Conservation (phyloP, 495 filamentous ascomycete genomes). For the Achaetomiella virescens region DNA sequence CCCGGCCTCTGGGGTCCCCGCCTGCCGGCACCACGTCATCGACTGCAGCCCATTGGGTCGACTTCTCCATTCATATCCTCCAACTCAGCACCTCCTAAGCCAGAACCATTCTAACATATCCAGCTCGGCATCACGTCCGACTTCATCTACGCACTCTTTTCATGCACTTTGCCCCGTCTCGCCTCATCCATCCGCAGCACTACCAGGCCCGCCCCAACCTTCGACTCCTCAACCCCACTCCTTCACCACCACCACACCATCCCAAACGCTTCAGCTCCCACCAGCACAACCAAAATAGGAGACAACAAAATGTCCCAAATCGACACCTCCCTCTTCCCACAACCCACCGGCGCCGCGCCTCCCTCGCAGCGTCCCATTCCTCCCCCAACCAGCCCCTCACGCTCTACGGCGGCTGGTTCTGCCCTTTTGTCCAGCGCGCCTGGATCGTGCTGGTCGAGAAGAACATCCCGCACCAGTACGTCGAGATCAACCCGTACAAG, state of each 20-base stretch:
- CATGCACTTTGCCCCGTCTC: too few relatives aligned
- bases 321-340: slow-evolving; percentile 11
- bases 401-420: slow-evolving; percentile 48
- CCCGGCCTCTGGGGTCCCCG: background rate
- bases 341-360: slow-evolving; percentile 27
- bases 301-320: slow-evolving; percentile 2
- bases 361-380: slow-evolving; percentile 30
- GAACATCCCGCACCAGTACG: slow-evolving; percentile 62
- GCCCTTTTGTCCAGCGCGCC: slow-evolving; percentile 55
- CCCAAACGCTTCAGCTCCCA: background rate
- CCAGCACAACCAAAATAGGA: too few relatives aligned
- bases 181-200: too few relatives aligned
- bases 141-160: too few relatives aligned
- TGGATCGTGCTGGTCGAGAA: slow-evolving; percentile 68
- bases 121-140: too few relatives aligned
- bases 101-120: too few relatives aligned
- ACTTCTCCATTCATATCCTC: background rate
- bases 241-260: background rate
- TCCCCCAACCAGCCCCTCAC: slow-evolving; percentile 33
- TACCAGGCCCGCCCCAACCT: too few relatives aligned
- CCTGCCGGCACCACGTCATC: background rate
- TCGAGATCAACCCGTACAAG: slow-evolving; percentile 67
- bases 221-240: too few relatives aligned
- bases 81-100: background rate
- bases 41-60: background rate